These are phyloP conservation scores for Pythium phragmitis DNA, from an alignment of 352 stramenopile species.

Conservation along the genomic window DNA sequence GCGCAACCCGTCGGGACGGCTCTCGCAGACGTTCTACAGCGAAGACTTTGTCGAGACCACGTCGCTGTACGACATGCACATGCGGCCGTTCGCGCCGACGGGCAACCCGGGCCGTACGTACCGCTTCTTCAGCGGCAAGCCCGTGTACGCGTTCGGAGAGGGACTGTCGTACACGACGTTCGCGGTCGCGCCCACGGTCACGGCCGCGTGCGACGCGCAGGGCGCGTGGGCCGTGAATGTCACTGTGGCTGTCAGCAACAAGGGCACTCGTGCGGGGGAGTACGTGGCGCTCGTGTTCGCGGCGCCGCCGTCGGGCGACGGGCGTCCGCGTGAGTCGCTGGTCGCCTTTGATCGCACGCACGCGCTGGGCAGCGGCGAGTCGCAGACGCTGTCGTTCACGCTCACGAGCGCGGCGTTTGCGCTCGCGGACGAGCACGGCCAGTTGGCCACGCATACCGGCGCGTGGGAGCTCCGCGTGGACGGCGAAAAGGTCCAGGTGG, in stretches of 20 bases:
- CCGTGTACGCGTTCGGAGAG: constrained; percentile 74
- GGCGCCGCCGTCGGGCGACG: constrained; percentile 29
- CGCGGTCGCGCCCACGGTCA: constrained; percentile 22
- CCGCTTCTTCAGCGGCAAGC: constrained; percentile 69
- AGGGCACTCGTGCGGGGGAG: constrained; percentile 38
- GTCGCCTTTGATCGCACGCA: constrained; percentile 55
- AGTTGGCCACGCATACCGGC: constrained; percentile 37
- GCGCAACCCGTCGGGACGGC: constrained; percentile 61
- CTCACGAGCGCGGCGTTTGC: constrained; percentile 41
- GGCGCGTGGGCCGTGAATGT: constrained; percentile 23
- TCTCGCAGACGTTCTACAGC: constrained; percentile 76
- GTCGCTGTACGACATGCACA: constrained; percentile 83
- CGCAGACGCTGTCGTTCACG: constrained; percentile 26
- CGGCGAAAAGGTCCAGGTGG: background rate
- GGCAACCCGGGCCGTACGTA: constrained; percentile 80
- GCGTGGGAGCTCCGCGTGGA: constrained; percentile 35
- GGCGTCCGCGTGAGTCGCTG: constrained; percentile 48
- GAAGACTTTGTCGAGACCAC: constrained; percentile 45
- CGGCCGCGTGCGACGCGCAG: background rate
- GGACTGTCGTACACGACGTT: constrained; percentile 84
- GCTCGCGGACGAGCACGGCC: constrained; percentile 36
- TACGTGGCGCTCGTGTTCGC: constrained; percentile 36
- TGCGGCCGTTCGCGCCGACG: constrained; percentile 61
- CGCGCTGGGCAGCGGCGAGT: constrained; percentile 29
- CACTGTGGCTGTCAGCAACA: constrained; percentile 46